phyloP scores from a whole-genome alignment of 2,329 filamentous ascomycete genomes.

The Xylaria sp. region DNA sequence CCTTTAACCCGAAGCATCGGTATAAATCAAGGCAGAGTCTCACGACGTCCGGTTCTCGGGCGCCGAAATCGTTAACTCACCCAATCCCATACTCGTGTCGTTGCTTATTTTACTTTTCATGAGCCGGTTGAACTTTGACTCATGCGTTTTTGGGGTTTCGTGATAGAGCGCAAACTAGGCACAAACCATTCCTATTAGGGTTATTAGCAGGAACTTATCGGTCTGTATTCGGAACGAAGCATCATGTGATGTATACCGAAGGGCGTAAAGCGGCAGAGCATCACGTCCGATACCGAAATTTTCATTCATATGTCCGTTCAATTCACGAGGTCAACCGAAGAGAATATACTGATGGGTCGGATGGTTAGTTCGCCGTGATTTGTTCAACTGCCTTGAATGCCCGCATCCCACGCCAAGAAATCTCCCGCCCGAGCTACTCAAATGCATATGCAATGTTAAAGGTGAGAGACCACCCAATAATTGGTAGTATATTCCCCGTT shows the following conservation, averaged over 20 bases:
- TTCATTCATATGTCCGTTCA: background rate
- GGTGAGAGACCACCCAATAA: background rate
- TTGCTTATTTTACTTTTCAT: background rate
- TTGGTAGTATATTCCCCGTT: background rate
- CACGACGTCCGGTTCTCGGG: conserved; percentile 14
- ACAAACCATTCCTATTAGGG: conserved; percentile 10
- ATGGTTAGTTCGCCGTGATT: background rate
- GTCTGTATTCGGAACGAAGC: background rate
- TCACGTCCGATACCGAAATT: background rate
- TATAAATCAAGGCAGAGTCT: background rate
- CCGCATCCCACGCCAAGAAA: conserved; percentile 1
- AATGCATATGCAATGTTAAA: background rate
- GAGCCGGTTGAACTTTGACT: background rate
- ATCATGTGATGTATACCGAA: background rate
- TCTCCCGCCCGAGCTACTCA: background rate
- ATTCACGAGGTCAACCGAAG: background rate
- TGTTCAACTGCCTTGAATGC: background rate
- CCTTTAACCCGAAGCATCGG: background rate
- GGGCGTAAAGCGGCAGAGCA: conserved; percentile 10
- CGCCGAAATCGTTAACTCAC: background rate
- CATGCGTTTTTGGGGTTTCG: background rate
- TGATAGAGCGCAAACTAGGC: background rate
- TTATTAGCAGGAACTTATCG: background rate
- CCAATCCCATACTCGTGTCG: background rate
- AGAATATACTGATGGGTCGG: background rate